These are phyloP conservation scores for Vicia sativa DNA, from an alignment of 306 rosid species.

Conservation along the genomic window DNA sequence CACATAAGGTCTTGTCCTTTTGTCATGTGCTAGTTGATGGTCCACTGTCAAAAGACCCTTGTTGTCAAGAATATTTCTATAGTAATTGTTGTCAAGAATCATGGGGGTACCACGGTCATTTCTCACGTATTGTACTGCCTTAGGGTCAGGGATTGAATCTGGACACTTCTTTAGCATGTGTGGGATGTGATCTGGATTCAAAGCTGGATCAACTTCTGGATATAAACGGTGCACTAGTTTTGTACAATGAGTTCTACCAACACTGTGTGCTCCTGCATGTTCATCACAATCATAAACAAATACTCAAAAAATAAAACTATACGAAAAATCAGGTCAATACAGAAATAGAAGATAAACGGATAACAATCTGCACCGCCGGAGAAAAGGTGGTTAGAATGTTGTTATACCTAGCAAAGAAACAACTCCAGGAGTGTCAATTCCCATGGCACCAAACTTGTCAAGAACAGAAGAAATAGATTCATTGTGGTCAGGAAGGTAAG, in stretches of 20 bases:
- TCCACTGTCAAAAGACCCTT: slow-evolving; percentile 84
- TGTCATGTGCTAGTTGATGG: slow-evolving; percentile 83
- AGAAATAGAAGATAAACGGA: no score
- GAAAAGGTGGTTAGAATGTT: neutral
- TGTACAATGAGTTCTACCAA: slow-evolving; percentile 94
- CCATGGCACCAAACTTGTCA: slow-evolving; percentile 80
- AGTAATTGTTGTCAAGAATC: slow-evolving; percentile 92
- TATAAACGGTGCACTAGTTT: slow-evolving; percentile 95
- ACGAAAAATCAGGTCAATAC: no score
- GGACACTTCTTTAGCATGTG: slow-evolving; percentile 99
- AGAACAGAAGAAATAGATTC: slow-evolving; percentile 91
- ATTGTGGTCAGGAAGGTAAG: slow-evolving; percentile 94
- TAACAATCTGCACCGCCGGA: no score
- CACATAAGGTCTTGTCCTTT: slow-evolving; percentile 86
- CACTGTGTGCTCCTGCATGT: slow-evolving; percentile 86
- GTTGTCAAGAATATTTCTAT: slow-evolving; percentile 92
- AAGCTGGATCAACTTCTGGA: slow-evolving; percentile 83
- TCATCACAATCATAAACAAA: neutral
- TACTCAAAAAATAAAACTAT: no score
- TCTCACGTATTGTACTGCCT: slow-evolving; percentile 94
- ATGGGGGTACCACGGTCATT: slow-evolving; percentile 97
- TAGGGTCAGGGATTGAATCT: slow-evolving; percentile 85
- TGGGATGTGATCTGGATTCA: slow-evolving; percentile 76
- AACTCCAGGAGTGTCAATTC: slow-evolving; percentile 84
- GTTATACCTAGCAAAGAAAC: slow-evolving; percentile 84